Evolutionary conservation across 176 grass and related monocot species (phyloP), one percentile per base, ranked within the genome.

Genomic region (Secale cereale): DNA sequence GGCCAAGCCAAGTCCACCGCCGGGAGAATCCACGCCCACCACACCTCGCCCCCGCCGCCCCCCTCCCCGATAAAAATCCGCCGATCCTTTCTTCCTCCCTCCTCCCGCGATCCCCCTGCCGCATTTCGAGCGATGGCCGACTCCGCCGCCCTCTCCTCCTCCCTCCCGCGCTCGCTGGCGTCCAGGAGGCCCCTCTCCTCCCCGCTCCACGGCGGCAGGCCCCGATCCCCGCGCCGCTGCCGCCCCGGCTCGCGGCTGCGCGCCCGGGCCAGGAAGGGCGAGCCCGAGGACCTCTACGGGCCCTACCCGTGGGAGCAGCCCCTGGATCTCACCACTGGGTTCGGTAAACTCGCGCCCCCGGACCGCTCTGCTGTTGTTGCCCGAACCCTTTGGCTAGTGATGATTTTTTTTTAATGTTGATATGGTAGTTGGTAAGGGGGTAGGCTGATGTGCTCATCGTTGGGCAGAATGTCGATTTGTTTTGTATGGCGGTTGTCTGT

Each of bases 261-360:
- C 14, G 88, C 90, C 27, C 90, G 83, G n/a, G 77, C 81, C 11
- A 83, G 62, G 76, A 78, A 87, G 87, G 90, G 64, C 37, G 86
- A 98, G 14, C 78, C 74, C 3, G 91, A 92, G 69, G 97, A 95
- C 83, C 70, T 91, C 37, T 95, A 94, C 82, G 97, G 93, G 11
- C 97, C 97, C 0, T 98, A 95, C 79, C 97, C 97, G 0, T 98
- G 97, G 97, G 93, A 98, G 32, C 92, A 94, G 73, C 57, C 93
- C 20, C 6, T 80, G n/a, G 86, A 91, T 89, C 80, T 83, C 76
- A 69, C 68, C 46, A 13, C 81, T 10, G 89, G 76, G 2, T 65
- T 78, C 10, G 88, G 82, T 83, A 87, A 79, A 25, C 26, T 57
- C 66, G 4, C 33, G 12, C 15, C 4, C 26, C 65, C 25, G 60